Percentiles rank a stretch among this genome's conserved stretches.
phyloP scores from a whole-genome alignment of 2,329 filamentous ascomycete species.

The Fusarium compactum region DNA sequence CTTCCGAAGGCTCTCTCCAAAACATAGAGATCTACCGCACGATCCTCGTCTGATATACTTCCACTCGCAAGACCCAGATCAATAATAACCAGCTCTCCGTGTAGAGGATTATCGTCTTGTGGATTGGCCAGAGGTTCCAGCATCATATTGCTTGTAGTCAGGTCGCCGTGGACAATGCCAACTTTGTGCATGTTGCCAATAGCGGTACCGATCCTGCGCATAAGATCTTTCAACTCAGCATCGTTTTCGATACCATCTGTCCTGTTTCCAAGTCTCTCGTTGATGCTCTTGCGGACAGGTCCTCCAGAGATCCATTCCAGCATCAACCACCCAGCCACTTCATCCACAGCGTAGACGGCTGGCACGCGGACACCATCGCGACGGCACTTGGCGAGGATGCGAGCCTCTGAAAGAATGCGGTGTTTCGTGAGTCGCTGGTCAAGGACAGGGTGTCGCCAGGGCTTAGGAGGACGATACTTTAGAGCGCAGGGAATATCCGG shows the following conservation, averaged over 20 bases:
- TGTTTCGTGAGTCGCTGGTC: slow-evolving; percentile 88
- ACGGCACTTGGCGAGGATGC: slow-evolving; percentile 83
- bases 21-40: slow-evolving; percentile 96
- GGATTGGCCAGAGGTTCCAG: slow-evolving; percentile 59
- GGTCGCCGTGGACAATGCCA: slow-evolving; percentile 93
- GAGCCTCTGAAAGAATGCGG: slow-evolving; percentile 88
- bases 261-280: slow-evolving; percentile 72
- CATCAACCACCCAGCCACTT: slow-evolving; percentile 77
- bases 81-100: slow-evolving; percentile 87
- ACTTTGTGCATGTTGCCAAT: slow-evolving; percentile 82
- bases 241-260: slow-evolving; percentile 57
- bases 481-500: slow-evolving; percentile 78
- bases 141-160: slow-evolving; percentile 99
- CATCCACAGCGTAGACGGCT: slow-evolving; percentile 77
- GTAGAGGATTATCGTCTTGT: slow-evolving; percentile 52
- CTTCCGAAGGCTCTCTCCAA: slow-evolving; percentile 94
- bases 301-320: slow-evolving; percentile 86
- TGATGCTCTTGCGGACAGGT: slow-evolving; percentile 77
- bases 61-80: slow-evolving; percentile 93
- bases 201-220: slow-evolving; percentile 76
- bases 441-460: slow-evolving; percentile 90
- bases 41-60: slow-evolving; percentile 86
- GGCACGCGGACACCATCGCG: slow-evolving; percentile 86
- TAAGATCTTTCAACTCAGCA: slow-evolving; percentile 67
- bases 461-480: slow-evolving; percentile 91